These are phyloP conservation scores for Omphalotus guepiniiformis DNA, from an alignment of 768 basidiomycete genomes.

Conservation along the genomic window DNA sequence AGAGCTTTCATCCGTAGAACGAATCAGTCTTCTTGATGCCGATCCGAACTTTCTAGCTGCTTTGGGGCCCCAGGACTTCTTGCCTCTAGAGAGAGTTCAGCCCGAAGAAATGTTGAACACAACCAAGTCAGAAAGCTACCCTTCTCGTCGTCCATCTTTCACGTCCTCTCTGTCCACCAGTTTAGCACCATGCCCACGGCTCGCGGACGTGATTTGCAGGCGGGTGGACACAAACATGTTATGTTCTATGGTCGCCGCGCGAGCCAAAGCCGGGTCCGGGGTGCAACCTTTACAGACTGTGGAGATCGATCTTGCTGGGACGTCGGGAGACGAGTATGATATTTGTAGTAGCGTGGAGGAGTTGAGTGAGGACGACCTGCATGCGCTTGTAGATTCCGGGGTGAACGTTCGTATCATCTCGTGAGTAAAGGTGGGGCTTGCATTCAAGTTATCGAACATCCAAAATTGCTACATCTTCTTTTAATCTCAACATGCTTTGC, in stretches of 20 bases:
- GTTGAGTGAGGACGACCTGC: neutral
- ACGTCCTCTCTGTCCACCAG: slow-evolving; percentile 1
- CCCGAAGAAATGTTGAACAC: neutral
- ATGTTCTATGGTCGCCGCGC: slow-evolving; percentile 1
- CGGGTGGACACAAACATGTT: slow-evolving; percentile 1
- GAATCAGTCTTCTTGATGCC: slow-evolving; percentile 1
- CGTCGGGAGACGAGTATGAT: neutral
- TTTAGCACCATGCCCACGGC: slow-evolving; percentile 4
- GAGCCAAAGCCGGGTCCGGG: slow-evolving; percentile 1
- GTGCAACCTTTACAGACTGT: slow-evolving; percentile 1
- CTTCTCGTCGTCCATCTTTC: neutral
- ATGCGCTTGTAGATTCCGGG: neutral
- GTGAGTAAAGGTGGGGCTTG: too few relatives aligned
- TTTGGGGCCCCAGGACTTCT: neutral
- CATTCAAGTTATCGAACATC: too few relatives aligned
- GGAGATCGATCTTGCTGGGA: slow-evolving; percentile 1
- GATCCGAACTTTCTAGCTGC: neutral
- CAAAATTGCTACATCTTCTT: too few relatives aligned
- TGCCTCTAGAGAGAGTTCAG: too few relatives aligned
- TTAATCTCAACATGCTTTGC: too few relatives aligned
- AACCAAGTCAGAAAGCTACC: neutral
- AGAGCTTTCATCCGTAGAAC: neutral
- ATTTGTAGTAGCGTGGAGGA: neutral
- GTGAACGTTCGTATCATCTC: too few relatives aligned
- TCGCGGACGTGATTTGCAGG: slow-evolving; percentile 1